Evolutionary conservation across 331 rosid genomes (phyloP).

Genomic region (Cydonia oblonga): DNA sequence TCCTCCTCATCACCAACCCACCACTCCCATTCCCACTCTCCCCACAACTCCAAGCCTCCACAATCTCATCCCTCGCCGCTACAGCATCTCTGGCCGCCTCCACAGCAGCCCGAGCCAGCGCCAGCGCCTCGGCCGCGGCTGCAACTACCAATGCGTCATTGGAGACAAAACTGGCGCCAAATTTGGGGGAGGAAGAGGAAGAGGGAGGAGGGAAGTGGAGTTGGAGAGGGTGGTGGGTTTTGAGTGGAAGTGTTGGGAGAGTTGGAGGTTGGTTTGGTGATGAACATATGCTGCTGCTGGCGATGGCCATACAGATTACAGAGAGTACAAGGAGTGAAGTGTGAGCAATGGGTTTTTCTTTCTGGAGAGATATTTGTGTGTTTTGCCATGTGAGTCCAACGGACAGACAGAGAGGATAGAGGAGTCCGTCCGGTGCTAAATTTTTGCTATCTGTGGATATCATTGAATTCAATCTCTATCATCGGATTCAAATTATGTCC

Average conservation of each 20-base stretch:
- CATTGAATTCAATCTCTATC: not conserved
- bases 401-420: not conserved
- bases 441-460: slow-evolving; percentile 2
- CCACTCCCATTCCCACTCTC: slow-evolving; percentile 19
- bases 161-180: slow-evolving; percentile 25
- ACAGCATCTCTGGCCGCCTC: slow-evolving; percentile 34
- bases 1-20: slow-evolving; percentile 37
- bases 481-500: not conserved
- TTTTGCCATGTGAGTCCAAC: not conserved
- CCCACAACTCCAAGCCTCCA: slow-evolving; percentile 17
- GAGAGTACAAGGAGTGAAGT: not conserved
- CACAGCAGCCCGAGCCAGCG: slow-evolving; percentile 22
- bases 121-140: slow-evolving; percentile 35
- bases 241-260: slow-evolving; percentile 34
- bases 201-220: slow-evolving; percentile 12
- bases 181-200: slow-evolving; percentile 23
- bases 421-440: not conserved
- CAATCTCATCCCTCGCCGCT: slow-evolving; percentile 14
- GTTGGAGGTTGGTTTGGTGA: slow-evolving; percentile 37
- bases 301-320: slow-evolving; percentile 37
- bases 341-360: not conserved
- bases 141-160: slow-evolving; percentile 32
- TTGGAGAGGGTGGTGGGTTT: slow-evolving; percentile 32
- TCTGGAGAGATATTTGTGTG: slow-evolving; percentile 12
- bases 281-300: slow-evolving; percentile 40